Percentiles rank a stretch among this genome's conserved stretches.
Evolutionary conservation across 1,284 basidiomycete genomes (phyloP).

Genomic region (Irpex rosettiformis): DNA sequence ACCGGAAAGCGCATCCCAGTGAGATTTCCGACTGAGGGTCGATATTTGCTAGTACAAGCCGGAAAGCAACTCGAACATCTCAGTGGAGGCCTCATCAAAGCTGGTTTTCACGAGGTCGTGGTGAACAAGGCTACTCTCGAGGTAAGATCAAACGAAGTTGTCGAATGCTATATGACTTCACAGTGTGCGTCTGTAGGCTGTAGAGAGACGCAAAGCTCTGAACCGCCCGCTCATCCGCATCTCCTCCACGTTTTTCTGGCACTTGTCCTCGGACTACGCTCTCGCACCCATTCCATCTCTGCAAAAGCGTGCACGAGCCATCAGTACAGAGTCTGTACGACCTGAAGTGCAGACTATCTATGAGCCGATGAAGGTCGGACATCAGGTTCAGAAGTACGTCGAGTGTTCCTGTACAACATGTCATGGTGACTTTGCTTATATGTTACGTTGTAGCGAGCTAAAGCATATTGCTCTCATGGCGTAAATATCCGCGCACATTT

Average conservation of each 20-base stretch:
- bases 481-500: constrained; percentile 16
- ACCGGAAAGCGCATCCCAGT: constrained; percentile 85
- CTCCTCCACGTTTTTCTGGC: constrained; percentile 94
- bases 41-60: constrained; percentile 79
- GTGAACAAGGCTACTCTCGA: constrained; percentile 77
- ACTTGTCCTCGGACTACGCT: constrained; percentile 81
- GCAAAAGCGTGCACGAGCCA: constrained; percentile 37
- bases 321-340: constrained; percentile 37
- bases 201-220: constrained; percentile 54
- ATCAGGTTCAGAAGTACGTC: constrained; percentile 79
- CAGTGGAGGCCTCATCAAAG: constrained; percentile 83
- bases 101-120: constrained; percentile 91
- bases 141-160: constrained; percentile 34
- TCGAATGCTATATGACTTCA: background rate
- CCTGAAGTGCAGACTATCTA: constrained; percentile 49
- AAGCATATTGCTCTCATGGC: constrained; percentile 78
- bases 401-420: background rate
- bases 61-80: constrained; percentile 92
- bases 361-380: constrained; percentile 79
- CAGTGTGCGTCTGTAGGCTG: constrained; percentile 41
- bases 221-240: constrained; percentile 85
- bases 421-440: background rate
- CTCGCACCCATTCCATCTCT: constrained; percentile 62
- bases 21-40: constrained; percentile 69
- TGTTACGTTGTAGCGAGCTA: constrained; percentile 56